Conservation (phyloP, 164 flowering plant genomes). For the Chimonanthus praecox region DNA sequence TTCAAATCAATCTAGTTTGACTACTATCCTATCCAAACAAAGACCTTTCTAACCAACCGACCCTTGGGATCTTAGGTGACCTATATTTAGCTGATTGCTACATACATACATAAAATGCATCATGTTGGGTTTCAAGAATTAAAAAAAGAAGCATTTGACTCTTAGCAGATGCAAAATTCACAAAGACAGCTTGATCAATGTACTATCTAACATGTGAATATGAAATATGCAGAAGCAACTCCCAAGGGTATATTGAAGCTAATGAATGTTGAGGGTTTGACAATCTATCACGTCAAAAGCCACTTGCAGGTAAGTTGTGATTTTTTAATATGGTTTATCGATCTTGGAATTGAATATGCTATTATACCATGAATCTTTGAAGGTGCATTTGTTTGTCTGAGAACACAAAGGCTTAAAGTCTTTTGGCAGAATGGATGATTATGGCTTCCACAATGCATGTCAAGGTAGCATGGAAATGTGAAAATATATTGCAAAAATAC, state of each 20-base stretch:
- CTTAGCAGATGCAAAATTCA: neutral
- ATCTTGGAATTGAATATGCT: neutral
- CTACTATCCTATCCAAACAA: too few species aligned
- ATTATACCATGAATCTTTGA: neutral
- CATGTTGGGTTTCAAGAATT: too few species aligned
- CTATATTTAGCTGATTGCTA: too few species aligned
- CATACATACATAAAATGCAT: too few species aligned
- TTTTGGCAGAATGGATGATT: neutral
- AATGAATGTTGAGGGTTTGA: slow-evolving; percentile 56
- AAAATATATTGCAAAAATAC: neutral
- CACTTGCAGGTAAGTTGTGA: slow-evolving; percentile 49
- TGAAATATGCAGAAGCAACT: slow-evolving; percentile 51
- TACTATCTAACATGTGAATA: slow-evolving; percentile 3
- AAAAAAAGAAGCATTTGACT: too few species aligned
- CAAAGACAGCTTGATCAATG: neutral
- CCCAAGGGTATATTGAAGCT: slow-evolving; percentile 63
- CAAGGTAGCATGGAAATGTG: neutral
- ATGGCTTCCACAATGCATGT: neutral
- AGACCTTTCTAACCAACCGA: too few species aligned
- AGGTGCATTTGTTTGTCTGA: too few species aligned
- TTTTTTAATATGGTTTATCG: neutral
- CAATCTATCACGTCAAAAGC: slow-evolving; percentile 68
- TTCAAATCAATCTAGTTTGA: too few species aligned
- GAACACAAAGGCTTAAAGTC: neutral
- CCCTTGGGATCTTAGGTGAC: too few species aligned